Evolutionary conservation across 1,139 yeast genomes (phyloP), one percentile per base, ranked within the genome.

Genomic region (Komagataea norvegica): DNA sequence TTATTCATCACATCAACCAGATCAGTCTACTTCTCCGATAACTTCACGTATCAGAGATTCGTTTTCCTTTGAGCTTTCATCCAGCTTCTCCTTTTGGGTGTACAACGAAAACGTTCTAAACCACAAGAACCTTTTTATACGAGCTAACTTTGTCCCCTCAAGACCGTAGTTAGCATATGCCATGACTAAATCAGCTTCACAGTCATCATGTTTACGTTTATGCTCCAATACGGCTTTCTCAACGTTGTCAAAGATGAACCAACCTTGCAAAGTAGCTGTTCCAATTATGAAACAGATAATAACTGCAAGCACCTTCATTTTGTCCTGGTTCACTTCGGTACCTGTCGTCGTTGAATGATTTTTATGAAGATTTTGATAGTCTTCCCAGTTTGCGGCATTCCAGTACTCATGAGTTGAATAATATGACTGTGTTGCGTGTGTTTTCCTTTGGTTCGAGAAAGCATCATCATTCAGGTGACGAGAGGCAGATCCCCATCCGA

Each of bases 371-470:
- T 52, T 41, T 39, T 55, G 51, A 44, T 70, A 73, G 50, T 82
- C 89, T 44, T 79, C 85, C 89, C 89, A 82, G 1, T 78, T 77
- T 0, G 82, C 82, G 0, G 87, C 84, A 40, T 63, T 72, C 80
- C 82, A 75, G 51, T 77, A 78, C 18, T 62, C 62, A 24, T 35
- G 19, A 47, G 64, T 67, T 14, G 53, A 45, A 45, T 37, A 34
- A 14, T 33, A 36, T 1, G 29, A 14, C 14, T 27, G 29, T 6
- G 44, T 24, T 11, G 34, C 23, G 20, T 65, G 62, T 31, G 59
- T 51, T 20, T 38, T 47, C 17, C 71, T 52, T 43, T 67, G 69
- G 8, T 69, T 65, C 43, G 67, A 62, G 18, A 70, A 72, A 50
- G 61, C 54, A 34, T 71, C 53, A 47, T 59, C 67, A 13, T 36